These are phyloP conservation scores for Plasmodium berghei DNA, from an alignment of 169 alveolate genomes.

Conservation along the genomic window DNA sequence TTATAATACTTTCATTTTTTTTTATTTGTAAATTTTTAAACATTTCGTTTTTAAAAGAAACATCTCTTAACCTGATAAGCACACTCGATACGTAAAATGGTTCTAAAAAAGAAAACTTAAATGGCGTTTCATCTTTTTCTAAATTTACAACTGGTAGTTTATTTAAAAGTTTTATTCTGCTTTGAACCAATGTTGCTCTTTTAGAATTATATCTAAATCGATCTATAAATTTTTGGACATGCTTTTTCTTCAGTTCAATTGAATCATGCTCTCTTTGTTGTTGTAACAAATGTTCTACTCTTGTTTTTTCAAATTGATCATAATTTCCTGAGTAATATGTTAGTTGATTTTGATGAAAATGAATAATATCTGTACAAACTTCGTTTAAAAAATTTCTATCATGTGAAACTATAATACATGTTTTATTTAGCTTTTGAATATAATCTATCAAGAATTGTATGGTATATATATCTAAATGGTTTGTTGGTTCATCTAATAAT, in stretches of 20 bases:
- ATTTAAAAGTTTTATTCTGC: slow-evolving; percentile 94
- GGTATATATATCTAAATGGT: slow-evolving; percentile 82
- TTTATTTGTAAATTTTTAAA: slow-evolving; percentile 57
- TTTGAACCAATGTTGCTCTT: slow-evolving; percentile 95
- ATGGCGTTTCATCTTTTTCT: slow-evolving; percentile 96
- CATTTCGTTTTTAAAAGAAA: slow-evolving; percentile 78
- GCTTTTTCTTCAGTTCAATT: slow-evolving; percentile 91
- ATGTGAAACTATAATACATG: slow-evolving; percentile 97
- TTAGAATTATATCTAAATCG: slow-evolving; percentile 95
- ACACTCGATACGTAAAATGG: slow-evolving; percentile 91
- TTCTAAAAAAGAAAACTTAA: slow-evolving; percentile 93
- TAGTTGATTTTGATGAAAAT: slow-evolving; percentile 89
- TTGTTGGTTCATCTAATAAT: slow-evolving; percentile 86
- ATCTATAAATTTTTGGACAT: slow-evolving; percentile 96
- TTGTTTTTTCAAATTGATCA: slow-evolving; percentile 93
- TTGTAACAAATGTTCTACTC: slow-evolving; percentile 90
- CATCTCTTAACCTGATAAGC: slow-evolving; percentile 84
- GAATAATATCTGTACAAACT: slow-evolving; percentile 96
- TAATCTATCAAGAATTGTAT: slow-evolving; percentile 96
- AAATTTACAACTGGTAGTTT: slow-evolving; percentile 95
- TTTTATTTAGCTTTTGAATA: slow-evolving; percentile 90
- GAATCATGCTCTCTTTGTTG: slow-evolving; percentile 92
- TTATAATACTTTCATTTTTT: slow-evolving; percentile 41
- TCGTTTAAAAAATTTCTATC: slow-evolving; percentile 96
- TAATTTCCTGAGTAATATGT: slow-evolving; percentile 96